Evolutionary conservation across 2,329 filamentous ascomycete species (phyloP), one percentile per base, ranked within the genome.

Genomic region (Diplodia sapinea): DNA sequence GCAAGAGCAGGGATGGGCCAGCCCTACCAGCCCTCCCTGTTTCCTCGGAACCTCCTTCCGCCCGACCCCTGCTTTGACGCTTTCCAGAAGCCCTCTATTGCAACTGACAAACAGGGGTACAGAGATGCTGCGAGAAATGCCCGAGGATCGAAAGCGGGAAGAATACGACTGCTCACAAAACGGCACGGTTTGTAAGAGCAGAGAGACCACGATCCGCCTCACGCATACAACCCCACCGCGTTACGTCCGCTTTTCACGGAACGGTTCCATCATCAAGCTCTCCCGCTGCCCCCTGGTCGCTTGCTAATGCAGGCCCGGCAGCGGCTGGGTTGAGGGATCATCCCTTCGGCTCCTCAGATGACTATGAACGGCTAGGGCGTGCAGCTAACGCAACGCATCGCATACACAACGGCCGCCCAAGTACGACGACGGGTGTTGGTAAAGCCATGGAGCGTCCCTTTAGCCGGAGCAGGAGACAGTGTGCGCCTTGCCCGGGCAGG

Each of bases 151-250:
- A 49, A 9, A 50, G 40, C 23, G 36, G 17, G n/a, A 38, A 33
- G 23, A 62, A 62, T 49, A 62, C 31, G 57, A 62, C 40, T 49
- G 40, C 57, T 62, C 57, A 33, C 57, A 62, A 62, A 59, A 43
- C 15, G 36, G 26, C 11, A 26, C 26, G 4, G 26, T 15, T 29
- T 54, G 6, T 13, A 20, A 3, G 43, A 33, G 51, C 26, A 29
- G 26, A 33, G 26, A 54, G 12, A 55, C 8, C 26, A 7, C 31
- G 51, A 55, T 29, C 50, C 50, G 51, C 51, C 12, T 54, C 31
- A 54, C 51, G 26, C 51, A 54, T 15, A 33, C 52, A 17, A 26
- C 31, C 31, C 26, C 23, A 12, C 15, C 52, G n/a, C 23, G 56
- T 61, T 61, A 47, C 56, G 56, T 61, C 23, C 26, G 31, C 56